A percentile compares a stretch with the other conserved stretches of the same genome.
Evolutionary conservation across 2,329 filamentous ascomycete species (phyloP).

Genomic region (Blastomyces gilchristii): DNA sequence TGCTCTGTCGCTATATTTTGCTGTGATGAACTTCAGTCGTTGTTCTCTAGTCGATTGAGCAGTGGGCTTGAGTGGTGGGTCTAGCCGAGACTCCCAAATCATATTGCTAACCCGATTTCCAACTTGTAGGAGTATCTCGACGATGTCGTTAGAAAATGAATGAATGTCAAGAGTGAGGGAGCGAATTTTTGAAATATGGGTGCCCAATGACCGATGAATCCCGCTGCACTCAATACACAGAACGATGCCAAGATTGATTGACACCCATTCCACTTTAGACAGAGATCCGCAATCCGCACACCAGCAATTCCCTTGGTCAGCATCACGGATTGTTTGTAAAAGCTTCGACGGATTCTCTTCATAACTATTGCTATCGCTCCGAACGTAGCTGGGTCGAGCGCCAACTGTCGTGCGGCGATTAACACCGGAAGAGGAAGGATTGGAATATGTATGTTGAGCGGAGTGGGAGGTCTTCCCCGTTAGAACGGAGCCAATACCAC

Average conservation of each 20-base stretch:
- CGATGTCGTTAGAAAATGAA: slow-evolving; percentile 92
- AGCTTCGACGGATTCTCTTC: slow-evolving; percentile 80
- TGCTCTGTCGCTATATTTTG: slow-evolving; percentile 79
- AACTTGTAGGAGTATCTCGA: slow-evolving; percentile 81
- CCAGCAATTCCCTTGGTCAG: slow-evolving; percentile 83
- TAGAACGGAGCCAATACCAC: slow-evolving; percentile 84
- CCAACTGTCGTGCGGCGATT: slow-evolving; percentile 84
- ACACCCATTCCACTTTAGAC: slow-evolving; percentile 95
- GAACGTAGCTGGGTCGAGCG: slow-evolving; percentile 63
- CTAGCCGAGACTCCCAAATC: slow-evolving; percentile 85
- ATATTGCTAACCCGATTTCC: slow-evolving; percentile 94
- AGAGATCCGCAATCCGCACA: slow-evolving; percentile 91
- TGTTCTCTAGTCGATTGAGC: slow-evolving; percentile 78
- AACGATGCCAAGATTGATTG: slow-evolving; percentile 92
- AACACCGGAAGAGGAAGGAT: slow-evolving; percentile 45
- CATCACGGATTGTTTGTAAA: slow-evolving; percentile 75
- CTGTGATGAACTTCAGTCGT: slow-evolving; percentile 84
- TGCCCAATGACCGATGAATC: slow-evolving; percentile 90
- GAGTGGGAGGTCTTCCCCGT: slow-evolving; percentile 71
- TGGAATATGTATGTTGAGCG: slow-evolving; percentile 42
- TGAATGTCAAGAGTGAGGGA: slow-evolving; percentile 91
- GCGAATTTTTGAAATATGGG: slow-evolving; percentile 93
- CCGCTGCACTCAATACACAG: slow-evolving; percentile 97
- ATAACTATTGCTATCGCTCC: slow-evolving; percentile 58
- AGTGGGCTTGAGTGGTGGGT: slow-evolving; percentile 60